Evolutionary conservation across 805 yeast species (phyloP).

Genomic region (Yamadazyma nakazawae): DNA sequence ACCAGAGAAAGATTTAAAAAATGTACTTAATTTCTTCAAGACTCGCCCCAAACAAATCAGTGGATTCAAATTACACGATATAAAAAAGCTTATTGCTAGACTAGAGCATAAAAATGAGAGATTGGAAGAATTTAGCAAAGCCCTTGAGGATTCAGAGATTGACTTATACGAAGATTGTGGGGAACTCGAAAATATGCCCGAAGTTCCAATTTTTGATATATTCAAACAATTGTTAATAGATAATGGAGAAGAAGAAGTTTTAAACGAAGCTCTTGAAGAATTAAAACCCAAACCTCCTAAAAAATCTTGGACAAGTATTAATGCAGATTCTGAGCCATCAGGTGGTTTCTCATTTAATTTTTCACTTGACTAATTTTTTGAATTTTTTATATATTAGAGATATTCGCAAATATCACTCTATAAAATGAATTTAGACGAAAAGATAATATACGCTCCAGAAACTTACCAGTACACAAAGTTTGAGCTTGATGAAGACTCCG

Average conservation of each 20-base stretch:
- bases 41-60: conserved; percentile 68
- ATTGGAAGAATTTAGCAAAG: conserved; percentile 1
- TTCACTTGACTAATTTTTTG: conserved; percentile 6
- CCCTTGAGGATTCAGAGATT: conserved; percentile 3
- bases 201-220: conserved; percentile 60
- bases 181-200: conserved; percentile 39
- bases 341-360: conserved; percentile 10
- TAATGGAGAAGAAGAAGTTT: conserved; percentile 30
- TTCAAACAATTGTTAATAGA: conserved; percentile 50
- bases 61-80: conserved; percentile 66
- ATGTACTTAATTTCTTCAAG: conserved; percentile 64
- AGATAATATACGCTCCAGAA: conserved; percentile 68
- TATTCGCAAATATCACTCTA: neutral
- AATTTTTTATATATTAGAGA: neutral
- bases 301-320: conserved; percentile 1
- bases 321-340: neutral
- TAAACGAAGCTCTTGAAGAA: conserved; percentile 1
- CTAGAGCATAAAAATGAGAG: conserved; percentile 6
- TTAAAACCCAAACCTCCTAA: conserved; percentile 3
- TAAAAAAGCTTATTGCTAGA: conserved; percentile 33
- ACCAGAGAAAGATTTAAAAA: conserved; percentile 58
- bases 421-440: conserved; percentile 12
- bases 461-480: conserved; percentile 83
- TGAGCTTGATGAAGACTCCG: conserved; percentile 51
- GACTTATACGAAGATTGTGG: conserved; percentile 58